phyloP scores from a whole-genome alignment of 139 green algal genomes.

The Coelastrella sp. region DNA sequence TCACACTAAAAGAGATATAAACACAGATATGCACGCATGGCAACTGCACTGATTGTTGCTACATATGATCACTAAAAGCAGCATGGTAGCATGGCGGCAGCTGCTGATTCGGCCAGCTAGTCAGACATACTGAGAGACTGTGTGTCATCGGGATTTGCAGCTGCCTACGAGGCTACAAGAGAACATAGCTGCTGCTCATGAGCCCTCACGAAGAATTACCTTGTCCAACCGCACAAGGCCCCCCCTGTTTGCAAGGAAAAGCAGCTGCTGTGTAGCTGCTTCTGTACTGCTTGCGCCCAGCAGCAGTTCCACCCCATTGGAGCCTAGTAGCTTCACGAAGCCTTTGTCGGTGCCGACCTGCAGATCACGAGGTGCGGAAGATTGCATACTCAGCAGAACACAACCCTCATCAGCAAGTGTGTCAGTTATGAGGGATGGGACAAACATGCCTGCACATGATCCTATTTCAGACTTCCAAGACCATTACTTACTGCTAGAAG shows the following conservation, averaged over 20 bases:
- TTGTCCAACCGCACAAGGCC: conserved; percentile 54
- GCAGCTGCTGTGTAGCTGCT: conserved; percentile 50
- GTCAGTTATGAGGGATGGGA: background rate
- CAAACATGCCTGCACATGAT: too few relatives aligned
- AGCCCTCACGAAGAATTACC: conserved; percentile 1
- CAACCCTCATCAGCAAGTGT: background rate
- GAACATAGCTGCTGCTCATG: background rate
- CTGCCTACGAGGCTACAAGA: background rate
- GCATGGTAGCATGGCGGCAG: too few relatives aligned
- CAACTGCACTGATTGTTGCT: too few relatives aligned
- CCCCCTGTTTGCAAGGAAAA: conserved; percentile 59
- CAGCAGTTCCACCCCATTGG: conserved; percentile 54
- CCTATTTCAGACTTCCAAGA: too few relatives aligned
- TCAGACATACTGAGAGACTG: too few relatives aligned
- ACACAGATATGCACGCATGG: too few relatives aligned
- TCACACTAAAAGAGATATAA: too few relatives aligned
- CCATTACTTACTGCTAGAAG: conserved; percentile 54
- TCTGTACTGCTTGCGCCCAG: conserved; percentile 16
- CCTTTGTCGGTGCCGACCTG: conserved; percentile 64
- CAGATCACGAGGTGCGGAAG: too few relatives aligned
- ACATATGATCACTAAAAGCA: too few relatives aligned
- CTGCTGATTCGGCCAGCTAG: too few relatives aligned
- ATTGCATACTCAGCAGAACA: background rate
- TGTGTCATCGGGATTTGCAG: background rate
- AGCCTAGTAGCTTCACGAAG: conserved; percentile 57